Evolutionary conservation across 768 basidiomycete genomes (phyloP).

Genomic region (Lentinula edodes): DNA sequence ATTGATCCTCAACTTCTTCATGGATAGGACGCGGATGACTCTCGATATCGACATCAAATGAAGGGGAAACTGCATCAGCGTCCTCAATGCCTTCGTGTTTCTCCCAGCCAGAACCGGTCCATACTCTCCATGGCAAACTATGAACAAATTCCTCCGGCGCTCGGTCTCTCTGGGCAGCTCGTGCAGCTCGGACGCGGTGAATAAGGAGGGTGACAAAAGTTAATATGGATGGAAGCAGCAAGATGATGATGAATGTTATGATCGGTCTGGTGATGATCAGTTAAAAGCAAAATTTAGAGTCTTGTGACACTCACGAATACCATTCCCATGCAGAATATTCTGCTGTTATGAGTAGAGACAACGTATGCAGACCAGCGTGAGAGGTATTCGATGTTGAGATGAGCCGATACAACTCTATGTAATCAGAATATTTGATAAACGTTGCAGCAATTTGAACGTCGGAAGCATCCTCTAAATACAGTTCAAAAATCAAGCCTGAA

Average conservation of each 20-base stretch:
- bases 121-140: slow-evolving; percentile 75
- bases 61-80: slow-evolving; percentile 20
- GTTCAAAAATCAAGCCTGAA: neutral
- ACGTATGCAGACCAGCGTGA: slow-evolving; percentile 68
- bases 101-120: slow-evolving; percentile 79
- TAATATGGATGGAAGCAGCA: slow-evolving; percentile 85
- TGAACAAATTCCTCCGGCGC: slow-evolving; percentile 79
- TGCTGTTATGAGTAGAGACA: slow-evolving; percentile 71
- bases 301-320: slow-evolving; percentile 64
- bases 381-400: slow-evolving; percentile 74
- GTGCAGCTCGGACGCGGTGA: slow-evolving; percentile 79
- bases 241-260: slow-evolving; percentile 79
- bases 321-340: slow-evolving; percentile 87
- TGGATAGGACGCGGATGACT: slow-evolving; percentile 16
- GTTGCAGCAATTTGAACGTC: slow-evolving; percentile 82
- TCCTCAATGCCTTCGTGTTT: slow-evolving; percentile 50
- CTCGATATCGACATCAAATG: slow-evolving; percentile 34
- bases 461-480: slow-evolving; percentile 65
- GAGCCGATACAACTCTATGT: slow-evolving; percentile 60
- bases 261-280: slow-evolving; percentile 51
- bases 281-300: neutral
- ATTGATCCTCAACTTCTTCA: slow-evolving; percentile 11
- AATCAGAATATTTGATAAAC: slow-evolving; percentile 85
- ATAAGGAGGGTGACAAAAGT: slow-evolving; percentile 87
- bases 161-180: slow-evolving; percentile 78